These are phyloP conservation scores for Arthrobotrys pseudoclavata DNA, from an alignment of 2,329 filamentous ascomycete species.

Conservation along the genomic window DNA sequence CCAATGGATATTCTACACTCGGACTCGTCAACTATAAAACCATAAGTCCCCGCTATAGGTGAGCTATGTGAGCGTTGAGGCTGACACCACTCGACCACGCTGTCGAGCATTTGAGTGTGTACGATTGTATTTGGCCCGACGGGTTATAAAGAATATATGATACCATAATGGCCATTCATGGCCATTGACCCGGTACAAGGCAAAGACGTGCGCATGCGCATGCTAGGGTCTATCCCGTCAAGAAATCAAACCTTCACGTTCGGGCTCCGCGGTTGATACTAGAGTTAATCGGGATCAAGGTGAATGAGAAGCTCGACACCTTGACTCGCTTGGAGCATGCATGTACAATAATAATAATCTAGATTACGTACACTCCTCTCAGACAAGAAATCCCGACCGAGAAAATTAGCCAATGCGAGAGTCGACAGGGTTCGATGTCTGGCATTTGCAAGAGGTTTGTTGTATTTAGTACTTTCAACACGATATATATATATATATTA, in stretches of 20 bases:
- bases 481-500: no score
- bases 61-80: background rate
- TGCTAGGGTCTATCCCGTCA: background rate
- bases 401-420: conserved; percentile 16
- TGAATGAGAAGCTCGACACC: background rate
- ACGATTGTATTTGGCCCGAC: background rate
- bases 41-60: background rate
- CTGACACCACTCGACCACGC: conserved; percentile 3
- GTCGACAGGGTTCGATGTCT: background rate
- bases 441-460: background rate
- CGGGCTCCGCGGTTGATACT: conserved; percentile 2
- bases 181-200: background rate
- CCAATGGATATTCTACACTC: conserved; percentile 15
- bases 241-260: background rate
- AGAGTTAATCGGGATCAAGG: background rate
- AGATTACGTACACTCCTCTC: conserved; percentile 11
- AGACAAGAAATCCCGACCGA: conserved; percentile 7
- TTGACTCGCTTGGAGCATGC: conserved; percentile 12
- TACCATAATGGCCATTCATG: background rate
- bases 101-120: background rate
- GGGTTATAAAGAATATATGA: background rate
- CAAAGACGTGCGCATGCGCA: background rate
- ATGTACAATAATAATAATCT: background rate
- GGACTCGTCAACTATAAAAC: background rate
- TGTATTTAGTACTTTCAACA: conserved; percentile 1